Evolutionary conservation across 1,284 basidiomycete species (phyloP).

Genomic region (Anthracocystis panici-leucophaei): DNA sequence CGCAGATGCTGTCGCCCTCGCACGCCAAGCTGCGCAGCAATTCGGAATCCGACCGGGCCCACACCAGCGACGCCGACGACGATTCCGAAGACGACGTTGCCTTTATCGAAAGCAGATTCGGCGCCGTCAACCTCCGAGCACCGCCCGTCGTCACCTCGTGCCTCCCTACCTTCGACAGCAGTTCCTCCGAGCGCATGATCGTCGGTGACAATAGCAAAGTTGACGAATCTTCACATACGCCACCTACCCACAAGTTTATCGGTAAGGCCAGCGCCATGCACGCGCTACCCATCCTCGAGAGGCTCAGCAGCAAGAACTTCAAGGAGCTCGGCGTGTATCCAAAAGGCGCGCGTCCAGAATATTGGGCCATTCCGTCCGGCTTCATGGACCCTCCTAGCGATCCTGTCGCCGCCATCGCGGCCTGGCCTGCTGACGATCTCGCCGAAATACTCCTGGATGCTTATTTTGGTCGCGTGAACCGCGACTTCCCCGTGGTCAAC

Average conservation of each 20-base stretch:
- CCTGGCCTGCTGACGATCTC: slow-evolving; percentile 57
- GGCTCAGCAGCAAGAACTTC: slow-evolving; percentile 31
- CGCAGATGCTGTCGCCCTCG: slow-evolving; percentile 36
- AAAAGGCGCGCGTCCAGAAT: slow-evolving; percentile 38
- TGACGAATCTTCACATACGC: not conserved
- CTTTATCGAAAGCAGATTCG: slow-evolving; percentile 37
- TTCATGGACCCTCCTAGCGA: slow-evolving; percentile 31
- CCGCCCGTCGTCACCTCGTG: not conserved
- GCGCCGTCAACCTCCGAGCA: slow-evolving; percentile 12
- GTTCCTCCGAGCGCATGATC: slow-evolving; percentile 27
- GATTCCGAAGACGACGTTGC: slow-evolving; percentile 57
- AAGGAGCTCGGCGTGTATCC: slow-evolving; percentile 30
- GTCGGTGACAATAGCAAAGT: slow-evolving; percentile 9
- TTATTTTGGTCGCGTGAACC: slow-evolving; percentile 55
- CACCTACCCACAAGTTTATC: slow-evolving; percentile 45
- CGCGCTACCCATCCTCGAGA: slow-evolving; percentile 51
- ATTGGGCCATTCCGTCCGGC: slow-evolving; percentile 41
- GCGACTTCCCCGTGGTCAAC: slow-evolving; percentile 57
- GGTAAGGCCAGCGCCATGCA: slow-evolving; percentile 62
- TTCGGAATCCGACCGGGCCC: slow-evolving; percentile 11
- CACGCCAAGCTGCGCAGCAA: slow-evolving; percentile 30
- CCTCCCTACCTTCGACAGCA: slow-evolving; percentile 26
- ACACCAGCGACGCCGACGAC: slow-evolving; percentile 44
- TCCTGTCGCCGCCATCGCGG: slow-evolving; percentile 1
- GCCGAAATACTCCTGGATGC: slow-evolving; percentile 47